phyloP scores from a whole-genome alignment of 192 early-diverging fungal species.

The Bifiguratus adelaidae region DNA sequence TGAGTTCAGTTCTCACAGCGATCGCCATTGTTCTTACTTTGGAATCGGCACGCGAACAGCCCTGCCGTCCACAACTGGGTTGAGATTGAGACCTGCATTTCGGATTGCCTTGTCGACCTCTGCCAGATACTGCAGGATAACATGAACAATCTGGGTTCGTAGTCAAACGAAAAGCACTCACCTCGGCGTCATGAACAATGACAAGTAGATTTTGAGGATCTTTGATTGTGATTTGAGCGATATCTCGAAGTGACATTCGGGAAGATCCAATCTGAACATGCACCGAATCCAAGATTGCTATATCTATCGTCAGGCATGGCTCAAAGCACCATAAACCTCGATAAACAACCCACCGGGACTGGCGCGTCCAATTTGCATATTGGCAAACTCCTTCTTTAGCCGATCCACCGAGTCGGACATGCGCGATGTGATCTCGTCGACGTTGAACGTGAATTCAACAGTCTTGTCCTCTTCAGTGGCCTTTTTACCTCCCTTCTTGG shows the following conservation, averaged over 20 bases:
- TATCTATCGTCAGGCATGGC: not conserved
- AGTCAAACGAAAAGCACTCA: conserved; percentile 15
- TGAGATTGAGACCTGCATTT: conserved; percentile 64
- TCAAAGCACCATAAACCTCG: not conserved
- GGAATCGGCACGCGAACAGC: conserved; percentile 70
- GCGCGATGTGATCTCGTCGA: conserved; percentile 39
- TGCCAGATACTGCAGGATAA: conserved; percentile 12
- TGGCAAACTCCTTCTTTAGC: conserved; percentile 53
- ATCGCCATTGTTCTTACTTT: conserved; percentile 53
- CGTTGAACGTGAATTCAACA: conserved; percentile 40
- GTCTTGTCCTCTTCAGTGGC: conserved; percentile 9
- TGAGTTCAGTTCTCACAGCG: not conserved
- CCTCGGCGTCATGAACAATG: conserved; percentile 61
- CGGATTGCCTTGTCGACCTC: conserved; percentile 70
- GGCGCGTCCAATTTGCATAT: conserved; percentile 57
- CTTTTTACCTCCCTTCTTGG: conserved; percentile 15
- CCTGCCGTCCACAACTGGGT: conserved; percentile 64
- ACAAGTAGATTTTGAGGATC: conserved; percentile 77
- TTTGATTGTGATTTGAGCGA: conserved; percentile 72
- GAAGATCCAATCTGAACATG: conserved; percentile 44
- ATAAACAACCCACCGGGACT: conserved; percentile 43
- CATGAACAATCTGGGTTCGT: not conserved
- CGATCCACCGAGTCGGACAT: conserved; percentile 43
- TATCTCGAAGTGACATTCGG: conserved; percentile 42
- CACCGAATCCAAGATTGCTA: conserved; percentile 63